These are phyloP conservation scores for Quercus phellos DNA, from an alignment of 331 rosid genomes.

Conservation along the genomic window DNA sequence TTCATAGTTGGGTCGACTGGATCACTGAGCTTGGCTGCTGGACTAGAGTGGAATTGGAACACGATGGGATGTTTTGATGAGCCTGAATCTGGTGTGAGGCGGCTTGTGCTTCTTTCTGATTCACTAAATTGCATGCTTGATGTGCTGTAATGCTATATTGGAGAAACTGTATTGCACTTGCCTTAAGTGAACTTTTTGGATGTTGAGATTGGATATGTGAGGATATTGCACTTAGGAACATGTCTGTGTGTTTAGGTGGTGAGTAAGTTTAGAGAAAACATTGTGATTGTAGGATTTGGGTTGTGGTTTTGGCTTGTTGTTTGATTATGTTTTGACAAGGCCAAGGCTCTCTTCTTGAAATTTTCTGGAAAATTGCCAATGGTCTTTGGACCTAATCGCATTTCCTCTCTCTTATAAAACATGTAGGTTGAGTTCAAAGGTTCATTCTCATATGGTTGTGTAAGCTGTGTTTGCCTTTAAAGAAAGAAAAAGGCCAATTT, in stretches of 20 bases:
- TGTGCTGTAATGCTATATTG: no score
- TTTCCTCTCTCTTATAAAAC: neutral
- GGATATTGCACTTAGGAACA: neutral
- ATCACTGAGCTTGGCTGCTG: no score
- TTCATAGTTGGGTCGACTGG: no score
- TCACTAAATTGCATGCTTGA: neutral
- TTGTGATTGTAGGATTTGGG: neutral
- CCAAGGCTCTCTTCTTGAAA: neutral
- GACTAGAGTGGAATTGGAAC: no score
- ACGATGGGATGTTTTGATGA: no score
- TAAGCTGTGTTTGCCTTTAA: neutral
- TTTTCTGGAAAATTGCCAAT: neutral
- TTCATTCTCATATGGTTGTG: neutral
- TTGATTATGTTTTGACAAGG: neutral
- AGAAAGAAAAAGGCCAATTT: neutral
- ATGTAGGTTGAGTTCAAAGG: neutral
- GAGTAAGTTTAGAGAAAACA: neutral
- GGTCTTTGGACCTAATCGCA: neutral
- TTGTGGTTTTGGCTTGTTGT: neutral
- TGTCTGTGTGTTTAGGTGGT: neutral
- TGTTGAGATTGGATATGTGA: conserved; percentile 5
- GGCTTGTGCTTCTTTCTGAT: neutral
- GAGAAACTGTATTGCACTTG: neutral
- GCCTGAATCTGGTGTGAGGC: neutral
- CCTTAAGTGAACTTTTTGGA: neutral